Evolutionary conservation across 352 stramenopile species (phyloP).

Genomic region (Aphanomyces invadans): DNA sequence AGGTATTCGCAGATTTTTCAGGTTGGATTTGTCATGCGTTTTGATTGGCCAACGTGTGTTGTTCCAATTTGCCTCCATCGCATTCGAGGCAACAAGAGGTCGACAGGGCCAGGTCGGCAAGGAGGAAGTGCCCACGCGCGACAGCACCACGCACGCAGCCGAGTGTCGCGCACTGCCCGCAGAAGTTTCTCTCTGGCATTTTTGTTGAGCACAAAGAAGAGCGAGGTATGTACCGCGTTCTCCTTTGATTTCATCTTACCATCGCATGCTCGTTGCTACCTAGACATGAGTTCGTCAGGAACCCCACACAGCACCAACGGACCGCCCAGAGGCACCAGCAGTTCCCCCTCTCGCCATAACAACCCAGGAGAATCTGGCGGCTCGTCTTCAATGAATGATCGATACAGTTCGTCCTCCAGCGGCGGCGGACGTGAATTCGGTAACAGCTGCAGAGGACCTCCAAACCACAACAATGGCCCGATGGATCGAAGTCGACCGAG

Average conservation of each 20-base stretch:
- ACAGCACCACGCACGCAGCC: neutral
- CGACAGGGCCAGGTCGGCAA: neutral
- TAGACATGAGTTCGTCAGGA: neutral
- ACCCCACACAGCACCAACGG: neutral
- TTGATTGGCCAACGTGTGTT: constrained; percentile 2
- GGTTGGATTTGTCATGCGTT: neutral
- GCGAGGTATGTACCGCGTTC: neutral
- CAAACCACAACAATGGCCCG: neutral
- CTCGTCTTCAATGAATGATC: neutral
- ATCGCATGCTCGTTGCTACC: neutral
- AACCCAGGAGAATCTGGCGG: neutral
- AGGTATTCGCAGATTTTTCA: neutral
- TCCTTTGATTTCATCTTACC: too few species aligned
- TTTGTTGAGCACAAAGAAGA: neutral
- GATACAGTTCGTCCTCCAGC: neutral
- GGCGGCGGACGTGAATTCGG: neutral
- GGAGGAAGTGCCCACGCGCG: neutral
- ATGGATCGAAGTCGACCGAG: neutral
- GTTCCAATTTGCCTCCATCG: constrained; percentile 1
- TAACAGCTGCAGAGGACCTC: neutral
- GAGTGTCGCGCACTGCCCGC: neutral
- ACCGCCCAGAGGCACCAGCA: neutral
- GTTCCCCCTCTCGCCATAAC: neutral
- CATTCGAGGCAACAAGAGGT: neutral
- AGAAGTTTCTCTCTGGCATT: neutral